These are phyloP conservation scores for Metschnikowia henanensis DNA, from an alignment of 805 yeast genomes.

Conservation along the genomic window DNA sequence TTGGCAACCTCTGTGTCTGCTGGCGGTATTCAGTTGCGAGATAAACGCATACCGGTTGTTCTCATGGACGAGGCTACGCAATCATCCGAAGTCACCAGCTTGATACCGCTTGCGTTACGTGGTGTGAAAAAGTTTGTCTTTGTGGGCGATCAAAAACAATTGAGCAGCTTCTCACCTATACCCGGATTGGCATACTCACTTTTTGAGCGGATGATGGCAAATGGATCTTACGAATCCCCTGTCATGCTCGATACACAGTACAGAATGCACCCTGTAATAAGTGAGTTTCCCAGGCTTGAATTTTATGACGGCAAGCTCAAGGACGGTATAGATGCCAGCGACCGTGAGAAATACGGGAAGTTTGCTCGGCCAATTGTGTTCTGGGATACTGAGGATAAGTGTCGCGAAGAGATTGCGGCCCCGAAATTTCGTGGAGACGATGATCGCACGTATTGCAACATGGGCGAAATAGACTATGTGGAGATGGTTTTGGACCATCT, in stretches of 20 bases:
- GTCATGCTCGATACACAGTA: slow-evolving; percentile 45
- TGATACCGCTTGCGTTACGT: slow-evolving; percentile 62
- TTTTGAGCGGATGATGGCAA: slow-evolving; percentile 76
- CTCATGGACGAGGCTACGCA: slow-evolving; percentile 80
- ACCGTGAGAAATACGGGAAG: slow-evolving; percentile 37
- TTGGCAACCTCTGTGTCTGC: slow-evolving; percentile 72
- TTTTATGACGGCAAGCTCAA: slow-evolving; percentile 48
- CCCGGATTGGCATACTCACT: slow-evolving; percentile 86
- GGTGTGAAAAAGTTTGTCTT: slow-evolving; percentile 65
- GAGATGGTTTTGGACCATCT: slow-evolving; percentile 46
- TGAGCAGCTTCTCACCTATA: slow-evolving; percentile 69
- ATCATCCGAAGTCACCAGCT: slow-evolving; percentile 67
- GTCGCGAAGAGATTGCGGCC: slow-evolving; percentile 20
- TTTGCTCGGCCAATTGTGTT: background rate
- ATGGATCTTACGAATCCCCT: background rate
- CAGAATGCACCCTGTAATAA: slow-evolving; percentile 63
- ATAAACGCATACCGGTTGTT: slow-evolving; percentile 57
- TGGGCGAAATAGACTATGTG: slow-evolving; percentile 50
- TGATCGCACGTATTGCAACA: slow-evolving; percentile 49
- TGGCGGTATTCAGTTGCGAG: slow-evolving; percentile 56
- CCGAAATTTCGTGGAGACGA: slow-evolving; percentile 44
- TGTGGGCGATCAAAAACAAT: slow-evolving; percentile 73
- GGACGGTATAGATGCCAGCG: slow-evolving; percentile 56
- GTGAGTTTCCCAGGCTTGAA: slow-evolving; percentile 53
- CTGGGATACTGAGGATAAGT: background rate